These are phyloP conservation scores for Phaeosphaeriaceae sp. DNA, from an alignment of 2,329 filamentous ascomycete species.

Conservation along the genomic window DNA sequence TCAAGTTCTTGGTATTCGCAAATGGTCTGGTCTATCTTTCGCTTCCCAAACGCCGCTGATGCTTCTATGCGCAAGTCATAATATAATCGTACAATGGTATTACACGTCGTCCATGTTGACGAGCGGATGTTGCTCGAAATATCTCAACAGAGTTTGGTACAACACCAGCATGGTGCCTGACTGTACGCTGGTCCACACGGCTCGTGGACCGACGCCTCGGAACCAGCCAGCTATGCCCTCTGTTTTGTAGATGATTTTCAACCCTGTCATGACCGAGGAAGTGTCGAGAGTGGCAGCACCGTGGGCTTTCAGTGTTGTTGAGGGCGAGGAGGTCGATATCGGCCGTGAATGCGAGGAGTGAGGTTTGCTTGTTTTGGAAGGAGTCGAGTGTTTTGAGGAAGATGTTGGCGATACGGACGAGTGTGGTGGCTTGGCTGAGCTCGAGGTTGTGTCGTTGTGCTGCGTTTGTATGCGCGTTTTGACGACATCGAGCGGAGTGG, in stretches of 20 bases:
- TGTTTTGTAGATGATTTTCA: slow-evolving; percentile 86
- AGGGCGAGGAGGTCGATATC: slow-evolving; percentile 91
- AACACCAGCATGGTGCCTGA: slow-evolving; percentile 95
- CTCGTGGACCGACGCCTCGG: slow-evolving; percentile 88
- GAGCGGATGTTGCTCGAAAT: slow-evolving; percentile 69
- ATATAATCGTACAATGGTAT: slow-evolving; percentile 23
- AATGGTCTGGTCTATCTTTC: slow-evolving; percentile 19
- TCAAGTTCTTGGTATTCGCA: slow-evolving; percentile 9
- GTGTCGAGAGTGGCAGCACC: slow-evolving; percentile 85
- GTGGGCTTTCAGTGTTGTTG: slow-evolving; percentile 79
- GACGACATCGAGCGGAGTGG: slow-evolving; percentile 94
- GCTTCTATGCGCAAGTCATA: slow-evolving; percentile 17
- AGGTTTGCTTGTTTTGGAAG: slow-evolving; percentile 30
- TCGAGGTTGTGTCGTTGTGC: slow-evolving; percentile 60
- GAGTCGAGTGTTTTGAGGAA: slow-evolving; percentile 42
- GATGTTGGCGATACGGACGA: slow-evolving; percentile 25
- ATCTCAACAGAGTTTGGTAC: slow-evolving; percentile 86
- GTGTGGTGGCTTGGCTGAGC: slow-evolving; percentile 22
- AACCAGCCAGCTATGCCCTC: slow-evolving; percentile 93
- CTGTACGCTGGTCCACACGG: slow-evolving; percentile 97
- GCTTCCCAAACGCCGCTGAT: slow-evolving; percentile 24
- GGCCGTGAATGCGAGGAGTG: slow-evolving; percentile 61
- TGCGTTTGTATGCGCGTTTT: slow-evolving; percentile 98
- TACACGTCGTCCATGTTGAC: slow-evolving; percentile 32
- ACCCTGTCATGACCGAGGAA: slow-evolving; percentile 83